Percentiles rank a stretch among this genome's conserved stretches.
phyloP scores from a whole-genome alignment of 1,284 basidiomycete species.

The Tylopilus sp. region DNA sequence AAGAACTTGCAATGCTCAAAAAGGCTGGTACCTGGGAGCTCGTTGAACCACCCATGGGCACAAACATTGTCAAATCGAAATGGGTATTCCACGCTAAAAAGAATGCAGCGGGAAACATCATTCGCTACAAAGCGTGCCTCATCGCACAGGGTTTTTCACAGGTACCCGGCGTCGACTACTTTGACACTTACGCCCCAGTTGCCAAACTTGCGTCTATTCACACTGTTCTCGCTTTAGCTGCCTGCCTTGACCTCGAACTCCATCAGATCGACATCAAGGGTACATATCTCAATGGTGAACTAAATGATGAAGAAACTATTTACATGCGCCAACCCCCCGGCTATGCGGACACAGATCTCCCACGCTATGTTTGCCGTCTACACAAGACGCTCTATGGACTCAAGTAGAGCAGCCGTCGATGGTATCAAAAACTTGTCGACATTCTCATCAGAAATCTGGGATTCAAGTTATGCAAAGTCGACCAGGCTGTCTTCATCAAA shows the following conservation, averaged over 20 bases:
- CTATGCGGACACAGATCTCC: not conserved
- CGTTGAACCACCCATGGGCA: not conserved
- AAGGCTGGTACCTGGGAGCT: constrained; percentile 16
- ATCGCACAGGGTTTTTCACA: no score
- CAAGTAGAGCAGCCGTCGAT: not conserved
- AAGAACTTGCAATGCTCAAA: not conserved
- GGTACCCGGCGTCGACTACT: constrained; percentile 37
- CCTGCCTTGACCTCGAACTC: not conserved
- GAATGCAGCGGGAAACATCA: constrained; percentile 27
- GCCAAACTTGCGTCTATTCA: constrained; percentile 29
- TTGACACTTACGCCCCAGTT: constrained; percentile 35
- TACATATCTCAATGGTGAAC: not conserved
- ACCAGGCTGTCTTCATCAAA: not conserved
- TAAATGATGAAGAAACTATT: no score
- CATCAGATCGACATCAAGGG: constrained; percentile 7
- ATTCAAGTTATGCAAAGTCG: not conserved
- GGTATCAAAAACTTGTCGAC: not conserved
- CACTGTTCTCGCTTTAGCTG: constrained; percentile 20
- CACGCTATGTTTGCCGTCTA: not conserved
- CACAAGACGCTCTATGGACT: not conserved
- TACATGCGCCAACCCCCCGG: no score
- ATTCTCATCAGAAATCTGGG: not conserved
- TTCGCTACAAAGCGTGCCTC: constrained; percentile 36
- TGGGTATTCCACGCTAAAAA: constrained; percentile 38
- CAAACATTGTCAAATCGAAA: constrained; percentile 18